Evolutionary conservation across 208 protist species (phyloP), one percentile per base, ranked within the genome.

Genomic region (Crithidia sp.): DNA sequence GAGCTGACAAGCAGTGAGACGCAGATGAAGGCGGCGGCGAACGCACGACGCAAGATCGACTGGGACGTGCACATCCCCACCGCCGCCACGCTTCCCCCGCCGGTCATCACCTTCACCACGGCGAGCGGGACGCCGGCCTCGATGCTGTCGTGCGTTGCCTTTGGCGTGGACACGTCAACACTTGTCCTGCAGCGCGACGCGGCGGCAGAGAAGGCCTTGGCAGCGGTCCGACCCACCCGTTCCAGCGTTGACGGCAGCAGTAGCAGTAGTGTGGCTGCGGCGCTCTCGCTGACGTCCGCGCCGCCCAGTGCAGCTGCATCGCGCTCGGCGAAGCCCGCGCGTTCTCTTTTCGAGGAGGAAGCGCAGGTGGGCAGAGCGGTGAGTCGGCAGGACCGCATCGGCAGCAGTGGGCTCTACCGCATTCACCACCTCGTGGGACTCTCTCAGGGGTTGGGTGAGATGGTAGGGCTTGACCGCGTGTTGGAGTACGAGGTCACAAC

Each of bases 391-490:
- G 74, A 79, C 41, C 74, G 74, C 62, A 70, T 79, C 36, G 72
- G 70, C 66, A 68, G 69, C 74, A 74, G 72, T 37, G 79, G 74
- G 13, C 65, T 77, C 5, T 85, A 84, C 72, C 82, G 86, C 50
- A 37, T 91, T 17, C 77, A 62, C 54, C 67, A 71, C 45, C 73
- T 91, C 17, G 83, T 91, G 5, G 86, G 81, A 3, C 77, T 91
- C n/a, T 76, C 82, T 28, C 77, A 63, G 17, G 86, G 81, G 7
- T 76, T 91, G 3, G 79, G 83, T 0, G 86, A 91, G 75, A 83
- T 81, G 72, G 83, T 91, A 0, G 86, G 86, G 1, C 70, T 91
- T 10, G 86, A 81, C 53, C 86, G 86, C n/a, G 86, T 91, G 72
- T 78, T 91, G 56, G 86, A 91, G 78, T 91, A 85, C 67, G 59